Conservation (phyloP, 1,284 basidiomycete genomes). For the Moesziomyces parantarcticus region DNA sequence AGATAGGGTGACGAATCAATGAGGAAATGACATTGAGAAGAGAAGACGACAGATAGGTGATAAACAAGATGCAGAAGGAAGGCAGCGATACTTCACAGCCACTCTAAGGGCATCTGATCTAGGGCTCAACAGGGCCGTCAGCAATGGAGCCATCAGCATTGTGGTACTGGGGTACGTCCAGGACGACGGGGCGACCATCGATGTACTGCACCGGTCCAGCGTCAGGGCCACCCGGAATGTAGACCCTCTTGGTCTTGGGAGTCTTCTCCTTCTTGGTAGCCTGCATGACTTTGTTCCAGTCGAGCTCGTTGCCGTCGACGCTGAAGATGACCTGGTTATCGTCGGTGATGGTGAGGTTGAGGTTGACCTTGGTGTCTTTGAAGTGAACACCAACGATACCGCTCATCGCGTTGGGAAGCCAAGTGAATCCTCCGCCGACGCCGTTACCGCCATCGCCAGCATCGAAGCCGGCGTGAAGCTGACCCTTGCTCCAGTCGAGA, state of each 20-base stretch:
- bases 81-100: no score
- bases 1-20: no score
- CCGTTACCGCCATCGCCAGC: slow-evolving; percentile 23
- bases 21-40: no score
- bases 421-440: slow-evolving; percentile 26
- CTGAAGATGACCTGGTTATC: slow-evolving; percentile 16
- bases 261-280: slow-evolving; percentile 1
- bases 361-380: slow-evolving; percentile 8
- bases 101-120: no score
- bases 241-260: background rate
- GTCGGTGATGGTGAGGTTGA: slow-evolving; percentile 24
- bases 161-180: background rate
- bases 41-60: no score
- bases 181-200: background rate
- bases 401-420: slow-evolving; percentile 8
- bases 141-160: background rate
- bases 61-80: no score
- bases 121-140: no score
- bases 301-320: slow-evolving; percentile 16
- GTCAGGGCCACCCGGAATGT: background rate
- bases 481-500: slow-evolving; percentile 21
- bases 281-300: slow-evolving; percentile 13
- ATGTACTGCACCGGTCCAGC: background rate
- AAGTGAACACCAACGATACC: slow-evolving; percentile 18
- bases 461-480: slow-evolving; percentile 27